Percentiles rank a stretch among this genome's conserved stretches.
Conservation (phyloP, 805 yeast species). For the Alloascoidea hylecoeti region DNA sequence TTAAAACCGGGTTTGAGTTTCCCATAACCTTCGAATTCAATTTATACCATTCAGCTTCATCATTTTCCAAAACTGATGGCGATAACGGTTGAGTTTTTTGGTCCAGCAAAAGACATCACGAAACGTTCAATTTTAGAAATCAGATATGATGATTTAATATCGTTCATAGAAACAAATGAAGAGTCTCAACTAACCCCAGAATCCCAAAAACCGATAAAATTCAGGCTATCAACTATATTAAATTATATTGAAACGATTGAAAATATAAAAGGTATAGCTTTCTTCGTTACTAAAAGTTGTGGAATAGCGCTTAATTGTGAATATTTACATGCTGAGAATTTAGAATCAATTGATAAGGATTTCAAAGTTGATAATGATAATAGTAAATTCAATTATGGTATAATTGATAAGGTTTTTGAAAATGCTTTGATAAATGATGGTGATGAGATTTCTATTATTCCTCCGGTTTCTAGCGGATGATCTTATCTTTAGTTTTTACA, state of each 20-base stretch:
- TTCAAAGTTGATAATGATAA: not conserved
- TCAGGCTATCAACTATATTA: not conserved
- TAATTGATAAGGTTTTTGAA: not conserved
- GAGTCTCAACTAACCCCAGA: not conserved
- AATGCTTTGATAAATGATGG: slow-evolving; percentile 3
- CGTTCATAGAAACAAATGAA: too few relatives aligned
- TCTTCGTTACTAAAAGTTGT: not conserved
- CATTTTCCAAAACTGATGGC: too few relatives aligned
- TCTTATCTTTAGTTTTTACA: not conserved
- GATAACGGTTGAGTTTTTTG: not conserved
- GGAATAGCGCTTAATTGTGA: not conserved
- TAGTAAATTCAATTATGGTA: too few relatives aligned
- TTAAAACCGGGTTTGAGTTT: too few relatives aligned
- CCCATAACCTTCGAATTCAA: too few relatives aligned
- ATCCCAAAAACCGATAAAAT: too few relatives aligned
- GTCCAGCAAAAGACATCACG: slow-evolving; percentile 1
- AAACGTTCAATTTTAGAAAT: not conserved
- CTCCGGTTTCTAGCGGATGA: slow-evolving; percentile 16
- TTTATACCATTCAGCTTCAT: too few relatives aligned
- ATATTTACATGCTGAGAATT: not conserved
- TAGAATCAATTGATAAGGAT: too few relatives aligned
- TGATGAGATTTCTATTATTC: slow-evolving; percentile 15
- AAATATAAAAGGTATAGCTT: not conserved
- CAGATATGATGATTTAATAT: too few relatives aligned
- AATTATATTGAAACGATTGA: not conserved